phyloP scores from a whole-genome alignment of 1,284 basidiomycete genomes.

The Fomes fomentarius region DNA sequence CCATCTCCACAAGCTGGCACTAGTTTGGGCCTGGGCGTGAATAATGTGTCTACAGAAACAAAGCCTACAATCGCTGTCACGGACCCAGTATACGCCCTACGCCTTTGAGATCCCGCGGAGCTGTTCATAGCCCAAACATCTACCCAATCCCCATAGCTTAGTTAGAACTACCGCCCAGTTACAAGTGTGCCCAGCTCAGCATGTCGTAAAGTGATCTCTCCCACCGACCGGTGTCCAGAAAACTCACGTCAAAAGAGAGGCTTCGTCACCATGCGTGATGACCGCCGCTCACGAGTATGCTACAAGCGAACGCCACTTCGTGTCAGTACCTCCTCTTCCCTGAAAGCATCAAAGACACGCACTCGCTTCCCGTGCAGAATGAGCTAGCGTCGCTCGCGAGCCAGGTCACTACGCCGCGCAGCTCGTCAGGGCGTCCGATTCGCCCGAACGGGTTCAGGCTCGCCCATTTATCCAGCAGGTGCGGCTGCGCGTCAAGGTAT shows the following conservation, averaged over 20 bases:
- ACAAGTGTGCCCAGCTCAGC: too few species aligned
- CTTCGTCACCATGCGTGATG: slow-evolving; percentile 71
- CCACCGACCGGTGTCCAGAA: not conserved
- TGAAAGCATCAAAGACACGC: slow-evolving; percentile 34
- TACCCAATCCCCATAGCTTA: not conserved
- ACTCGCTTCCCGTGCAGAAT: slow-evolving; percentile 80
- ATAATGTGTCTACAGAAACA: too few species aligned
- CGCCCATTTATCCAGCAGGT: slow-evolving; percentile 75
- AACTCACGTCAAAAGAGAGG: not conserved
- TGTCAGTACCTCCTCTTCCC: not conserved
- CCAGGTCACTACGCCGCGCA: slow-evolving; percentile 80
- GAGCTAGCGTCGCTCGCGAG: slow-evolving; percentile 79
- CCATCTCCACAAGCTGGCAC: not conserved
- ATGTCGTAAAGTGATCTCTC: too few species aligned
- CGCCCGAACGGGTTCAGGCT: slow-evolving; percentile 74
- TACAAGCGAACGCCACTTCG: slow-evolving; percentile 33
- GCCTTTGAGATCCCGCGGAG: too few species aligned
- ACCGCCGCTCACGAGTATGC: slow-evolving; percentile 73
- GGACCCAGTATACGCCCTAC: too few species aligned
- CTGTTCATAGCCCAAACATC: not conserved
- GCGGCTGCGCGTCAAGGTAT: slow-evolving; percentile 72
- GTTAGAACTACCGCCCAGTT: not conserved
- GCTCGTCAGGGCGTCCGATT: slow-evolving; percentile 75
- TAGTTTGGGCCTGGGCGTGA: too few species aligned
- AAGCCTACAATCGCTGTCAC: too few species aligned